Evolutionary conservation across 306 rosid genomes (phyloP).

Genomic region (Medicago lupulina): DNA sequence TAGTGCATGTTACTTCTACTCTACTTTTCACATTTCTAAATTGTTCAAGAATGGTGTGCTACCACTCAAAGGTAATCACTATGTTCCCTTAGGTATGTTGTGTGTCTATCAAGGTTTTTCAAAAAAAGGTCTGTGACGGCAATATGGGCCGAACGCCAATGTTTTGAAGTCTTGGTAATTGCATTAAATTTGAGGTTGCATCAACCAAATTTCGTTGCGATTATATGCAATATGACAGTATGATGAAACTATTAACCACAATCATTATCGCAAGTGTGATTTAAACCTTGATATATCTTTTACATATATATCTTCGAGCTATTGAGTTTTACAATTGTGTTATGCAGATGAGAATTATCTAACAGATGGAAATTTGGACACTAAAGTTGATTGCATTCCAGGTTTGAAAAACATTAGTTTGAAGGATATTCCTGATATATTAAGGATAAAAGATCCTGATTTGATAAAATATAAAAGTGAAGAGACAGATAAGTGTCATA

Average conservation of each 20-base stretch:
- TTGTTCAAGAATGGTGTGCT: not conserved
- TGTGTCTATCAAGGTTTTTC: too few species aligned
- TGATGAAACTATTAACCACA: too few species aligned
- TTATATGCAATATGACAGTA: too few species aligned
- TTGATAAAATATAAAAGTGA: not conserved
- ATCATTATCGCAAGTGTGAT: too few species aligned
- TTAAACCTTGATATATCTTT: too few species aligned
- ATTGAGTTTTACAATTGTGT: not conserved
- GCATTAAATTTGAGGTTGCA: too few species aligned
- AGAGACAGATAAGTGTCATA: not conserved
- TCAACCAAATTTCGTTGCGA: too few species aligned
- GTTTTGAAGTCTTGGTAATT: too few species aligned
- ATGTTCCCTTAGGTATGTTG: too few species aligned
- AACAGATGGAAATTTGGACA: conserved; percentile 23
- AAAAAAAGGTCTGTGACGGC: too few species aligned
- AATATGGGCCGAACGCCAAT: too few species aligned
- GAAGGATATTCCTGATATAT: not conserved
- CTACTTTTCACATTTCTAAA: not conserved
- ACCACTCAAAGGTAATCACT: conserved; percentile 38
- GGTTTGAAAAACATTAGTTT: conserved; percentile 11
- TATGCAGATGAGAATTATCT: conserved; percentile 33
- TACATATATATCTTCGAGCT: not conserved
- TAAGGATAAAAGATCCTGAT: conserved; percentile 18
- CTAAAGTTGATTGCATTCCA: conserved; percentile 28
- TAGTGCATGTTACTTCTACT: not conserved